phyloP scores from a whole-genome alignment of 2,329 filamentous ascomycete species.

The Aulographum hederae region DNA sequence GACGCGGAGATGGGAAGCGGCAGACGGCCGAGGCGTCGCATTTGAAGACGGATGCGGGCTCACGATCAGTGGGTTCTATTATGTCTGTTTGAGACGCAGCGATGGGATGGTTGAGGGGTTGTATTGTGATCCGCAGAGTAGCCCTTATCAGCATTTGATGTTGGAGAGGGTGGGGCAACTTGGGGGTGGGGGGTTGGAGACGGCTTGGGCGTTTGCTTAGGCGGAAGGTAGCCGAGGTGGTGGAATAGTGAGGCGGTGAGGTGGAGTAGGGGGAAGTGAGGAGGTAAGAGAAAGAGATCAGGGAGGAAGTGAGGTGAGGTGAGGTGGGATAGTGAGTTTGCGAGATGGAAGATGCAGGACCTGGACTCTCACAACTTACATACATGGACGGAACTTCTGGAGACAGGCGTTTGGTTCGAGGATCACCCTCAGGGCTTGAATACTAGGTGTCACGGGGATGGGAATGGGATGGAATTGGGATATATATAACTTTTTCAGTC shows the following conservation, averaged over 20 bases:
- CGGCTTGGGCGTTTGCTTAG: constrained; percentile 7
- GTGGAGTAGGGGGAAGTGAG: no score
- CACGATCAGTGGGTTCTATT: constrained; percentile 37
- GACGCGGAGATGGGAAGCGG: constrained; percentile 4
- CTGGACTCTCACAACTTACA: not conserved
- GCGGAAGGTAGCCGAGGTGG: no score
- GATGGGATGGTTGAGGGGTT: constrained; percentile 31
- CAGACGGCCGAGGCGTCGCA: constrained; percentile 1
- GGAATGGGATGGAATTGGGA: not conserved
- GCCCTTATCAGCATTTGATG: constrained; percentile 33
- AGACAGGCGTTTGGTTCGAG: not conserved
- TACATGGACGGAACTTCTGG: not conserved
- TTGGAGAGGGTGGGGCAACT: constrained; percentile 20
- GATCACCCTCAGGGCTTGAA: not conserved
- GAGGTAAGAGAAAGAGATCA: not conserved
- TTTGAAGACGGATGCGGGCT: constrained; percentile 20
- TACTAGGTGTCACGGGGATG: not conserved
- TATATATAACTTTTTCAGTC: no score
- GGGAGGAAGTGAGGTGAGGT: not conserved
- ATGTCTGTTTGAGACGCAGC: constrained; percentile 26
- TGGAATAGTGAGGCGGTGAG: no score
- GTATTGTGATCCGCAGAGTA: constrained; percentile 36
- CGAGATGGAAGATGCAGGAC: not conserved
- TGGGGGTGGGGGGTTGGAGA: constrained; percentile 20
- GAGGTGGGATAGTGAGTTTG: not conserved